Conservation (phyloP, 2,329 filamentous ascomycete species). For the Monilinia vaccinii-corymbosi region DNA sequence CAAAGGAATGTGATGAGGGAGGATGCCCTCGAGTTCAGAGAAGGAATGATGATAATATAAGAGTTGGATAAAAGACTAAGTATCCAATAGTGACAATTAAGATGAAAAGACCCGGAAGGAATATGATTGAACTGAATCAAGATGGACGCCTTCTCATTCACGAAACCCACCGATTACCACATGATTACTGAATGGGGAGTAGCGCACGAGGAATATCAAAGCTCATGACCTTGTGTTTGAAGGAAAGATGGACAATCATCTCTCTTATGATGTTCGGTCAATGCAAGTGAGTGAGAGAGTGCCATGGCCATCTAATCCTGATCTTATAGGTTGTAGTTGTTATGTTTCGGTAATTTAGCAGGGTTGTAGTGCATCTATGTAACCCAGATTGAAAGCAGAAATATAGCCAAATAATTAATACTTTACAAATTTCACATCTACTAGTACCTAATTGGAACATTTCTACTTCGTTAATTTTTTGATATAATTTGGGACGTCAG, state of each 20-base stretch:
- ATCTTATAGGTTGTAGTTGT: neutral
- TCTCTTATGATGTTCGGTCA: neutral
- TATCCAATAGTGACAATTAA: neutral
- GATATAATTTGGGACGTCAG: no score
- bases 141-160: neutral
- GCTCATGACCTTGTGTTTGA: neutral
- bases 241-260: neutral
- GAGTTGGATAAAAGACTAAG: neutral
- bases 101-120: neutral
- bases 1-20: neutral
- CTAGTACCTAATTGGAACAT: no score
- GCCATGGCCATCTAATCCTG: neutral
- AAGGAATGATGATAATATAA: neutral
- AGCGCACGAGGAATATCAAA: neutral
- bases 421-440: no score
- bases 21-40: neutral
- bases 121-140: slow-evolving; percentile 1
- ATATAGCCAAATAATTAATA: no score
- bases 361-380: no score
- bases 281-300: neutral
- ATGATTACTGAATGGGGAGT: neutral
- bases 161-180: neutral
- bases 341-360: no score
- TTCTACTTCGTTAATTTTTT: no score
- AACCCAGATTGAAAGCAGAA: no score